A percentile compares a stretch with the other conserved stretches of the same genome.
phyloP scores from a whole-genome alignment of 2,329 filamentous ascomycete species.

The Zalaria sp. region DNA sequence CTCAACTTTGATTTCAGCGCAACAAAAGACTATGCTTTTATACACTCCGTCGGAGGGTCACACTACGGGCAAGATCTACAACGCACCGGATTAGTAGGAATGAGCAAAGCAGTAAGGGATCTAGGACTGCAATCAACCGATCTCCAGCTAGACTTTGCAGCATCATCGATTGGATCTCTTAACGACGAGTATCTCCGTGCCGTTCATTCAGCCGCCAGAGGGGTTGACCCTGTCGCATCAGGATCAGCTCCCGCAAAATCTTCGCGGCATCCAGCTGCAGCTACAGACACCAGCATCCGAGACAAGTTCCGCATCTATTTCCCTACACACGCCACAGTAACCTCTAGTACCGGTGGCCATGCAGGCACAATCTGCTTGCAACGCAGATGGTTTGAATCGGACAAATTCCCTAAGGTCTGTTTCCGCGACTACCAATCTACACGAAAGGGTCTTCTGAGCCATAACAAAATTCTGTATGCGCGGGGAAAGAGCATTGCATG shows the following conservation, averaged over 20 bases:
- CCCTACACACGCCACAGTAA: conserved; percentile 52
- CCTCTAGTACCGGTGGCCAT: conserved; percentile 20
- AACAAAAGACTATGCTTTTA: conserved; percentile 60
- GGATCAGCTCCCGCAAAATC: conserved; percentile 4
- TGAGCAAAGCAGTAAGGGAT: conserved; percentile 50
- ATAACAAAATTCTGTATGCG: conserved; percentile 52
- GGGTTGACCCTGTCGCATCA: conserved; percentile 16
- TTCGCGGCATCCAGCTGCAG: conserved; percentile 3
- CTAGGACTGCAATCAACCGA: conserved; percentile 46
- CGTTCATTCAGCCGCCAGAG: conserved; percentile 45
- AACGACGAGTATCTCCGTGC: conserved; percentile 50
- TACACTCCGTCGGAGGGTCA: conserved; percentile 53
- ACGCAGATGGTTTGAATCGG: conserved; percentile 53
- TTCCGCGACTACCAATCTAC: conserved; percentile 65
- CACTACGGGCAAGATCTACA: conserved; percentile 21
- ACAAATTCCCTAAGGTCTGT: conserved; percentile 55
- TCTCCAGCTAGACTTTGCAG: conserved; percentile 60
- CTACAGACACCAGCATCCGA: conserved; percentile 19
- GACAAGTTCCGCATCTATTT: conserved; percentile 63
- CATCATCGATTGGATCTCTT: conserved; percentile 69
- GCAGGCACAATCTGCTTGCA: conserved; percentile 78
- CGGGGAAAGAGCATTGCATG: conserved; percentile 47
- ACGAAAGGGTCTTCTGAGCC: conserved; percentile 62
- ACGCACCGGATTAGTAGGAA: conserved; percentile 57
- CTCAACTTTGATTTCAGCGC: conserved; percentile 67